A percentile compares a stretch with the other conserved stretches of the same genome.
Evolutionary conservation across 1,284 basidiomycete genomes (phyloP).

Genomic region (Ceratorhiza oryzae-sativae): DNA sequence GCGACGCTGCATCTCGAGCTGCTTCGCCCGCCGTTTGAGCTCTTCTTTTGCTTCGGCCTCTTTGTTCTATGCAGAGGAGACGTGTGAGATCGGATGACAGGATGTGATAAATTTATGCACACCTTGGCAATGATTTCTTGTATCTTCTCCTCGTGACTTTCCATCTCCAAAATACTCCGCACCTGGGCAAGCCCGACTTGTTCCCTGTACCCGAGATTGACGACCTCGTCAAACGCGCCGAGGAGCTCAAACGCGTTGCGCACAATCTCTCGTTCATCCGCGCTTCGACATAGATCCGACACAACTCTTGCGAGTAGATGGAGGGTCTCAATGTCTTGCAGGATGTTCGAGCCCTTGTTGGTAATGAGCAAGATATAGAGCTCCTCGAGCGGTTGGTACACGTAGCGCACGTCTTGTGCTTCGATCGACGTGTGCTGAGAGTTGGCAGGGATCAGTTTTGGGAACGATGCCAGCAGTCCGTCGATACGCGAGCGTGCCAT

Average conservation of each 20-base stretch:
- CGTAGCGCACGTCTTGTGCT: conserved; percentile 92
- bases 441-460: conserved; percentile 95
- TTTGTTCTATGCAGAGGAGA: conserved; percentile 74
- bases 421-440: conserved; percentile 98
- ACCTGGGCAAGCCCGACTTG: conserved; percentile 93
- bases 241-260: conserved; percentile 95
- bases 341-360: conserved; percentile 96
- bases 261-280: conserved; percentile 89
- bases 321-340: conserved; percentile 97
- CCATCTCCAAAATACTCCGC: conserved; percentile 93
- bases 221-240: conserved; percentile 96
- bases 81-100: conserved; percentile 19
- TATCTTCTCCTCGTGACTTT: conserved; percentile 99
- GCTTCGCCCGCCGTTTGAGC: conserved; percentile 96
- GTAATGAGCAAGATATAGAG: conserved; percentile 98
- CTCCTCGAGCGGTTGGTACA: conserved; percentile 98
- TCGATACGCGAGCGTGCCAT: conserved; percentile 94
- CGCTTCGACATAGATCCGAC: conserved; percentile 87
- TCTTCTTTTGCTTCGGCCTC: conserved; percentile 99
- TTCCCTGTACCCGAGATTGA: conserved; percentile 93
- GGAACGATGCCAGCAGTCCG: conserved; percentile 94
- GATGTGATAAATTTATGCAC: conserved; percentile 47
- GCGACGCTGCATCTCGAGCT: conserved; percentile 96
- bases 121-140: conserved; percentile 98
- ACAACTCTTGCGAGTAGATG: conserved; percentile 94